phyloP scores from a whole-genome alignment of 768 basidiomycete species.

The Cyclocybe cylindracea region DNA sequence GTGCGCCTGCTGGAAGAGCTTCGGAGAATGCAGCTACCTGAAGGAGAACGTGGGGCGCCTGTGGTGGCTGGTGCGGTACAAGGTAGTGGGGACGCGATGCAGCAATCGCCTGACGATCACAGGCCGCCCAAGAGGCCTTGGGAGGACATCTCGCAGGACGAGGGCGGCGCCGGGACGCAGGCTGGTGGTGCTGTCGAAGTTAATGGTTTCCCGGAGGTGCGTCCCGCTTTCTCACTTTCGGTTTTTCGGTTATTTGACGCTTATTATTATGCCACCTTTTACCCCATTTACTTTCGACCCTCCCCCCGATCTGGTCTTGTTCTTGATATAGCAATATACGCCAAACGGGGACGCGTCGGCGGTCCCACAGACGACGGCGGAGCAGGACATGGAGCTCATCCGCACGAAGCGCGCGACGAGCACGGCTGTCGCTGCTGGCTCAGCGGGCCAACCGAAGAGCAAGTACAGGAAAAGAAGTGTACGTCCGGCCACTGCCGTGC shows the following conservation, averaged over 20 bases:
- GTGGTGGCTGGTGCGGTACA: background rate
- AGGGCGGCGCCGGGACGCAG: constrained; percentile 22
- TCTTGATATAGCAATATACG: constrained; percentile 23
- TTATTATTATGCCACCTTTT: background rate
- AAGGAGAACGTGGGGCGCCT: constrained; percentile 18
- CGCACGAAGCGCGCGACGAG: constrained; percentile 79
- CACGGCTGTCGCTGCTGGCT: constrained; percentile 52
- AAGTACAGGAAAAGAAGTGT: constrained; percentile 88
- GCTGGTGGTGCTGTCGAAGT: constrained; percentile 10
- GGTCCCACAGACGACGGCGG: constrained; percentile 62
- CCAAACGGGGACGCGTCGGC: constrained; percentile 23
- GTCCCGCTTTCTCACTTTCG: constrained; percentile 5
- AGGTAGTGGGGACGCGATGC: constrained; percentile 20
- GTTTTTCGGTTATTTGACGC: background rate
- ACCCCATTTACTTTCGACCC: background rate
- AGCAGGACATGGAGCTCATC: constrained; percentile 85
- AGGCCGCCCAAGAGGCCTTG: constrained; percentile 78
- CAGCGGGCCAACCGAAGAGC: constrained; percentile 62
- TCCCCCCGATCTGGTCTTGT: too few species aligned
- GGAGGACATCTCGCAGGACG: constrained; percentile 68
- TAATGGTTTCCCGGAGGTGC: constrained; percentile 34
- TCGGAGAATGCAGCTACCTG: constrained; percentile 42
- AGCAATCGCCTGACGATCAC: constrained; percentile 44
- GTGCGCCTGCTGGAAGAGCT: constrained; percentile 69
- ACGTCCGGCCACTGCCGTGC: constrained; percentile 32